These are phyloP conservation scores for Betula pendula DNA, from an alignment of 306 rosid species.

Conservation along the genomic window DNA sequence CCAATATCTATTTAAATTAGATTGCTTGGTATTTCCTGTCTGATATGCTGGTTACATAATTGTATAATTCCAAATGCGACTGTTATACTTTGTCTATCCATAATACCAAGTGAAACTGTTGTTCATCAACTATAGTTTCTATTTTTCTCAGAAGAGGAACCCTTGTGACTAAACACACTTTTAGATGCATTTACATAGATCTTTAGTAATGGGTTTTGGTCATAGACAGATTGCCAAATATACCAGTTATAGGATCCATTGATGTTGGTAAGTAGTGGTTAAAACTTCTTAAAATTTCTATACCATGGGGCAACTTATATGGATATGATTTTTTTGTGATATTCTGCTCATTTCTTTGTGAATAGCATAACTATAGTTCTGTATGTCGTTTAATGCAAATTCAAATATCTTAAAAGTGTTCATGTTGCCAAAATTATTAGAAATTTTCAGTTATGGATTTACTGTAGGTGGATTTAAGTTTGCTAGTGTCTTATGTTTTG, in stretches of 20 bases:
- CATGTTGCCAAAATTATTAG: background rate
- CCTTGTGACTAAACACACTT: background rate
- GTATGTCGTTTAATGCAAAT: background rate
- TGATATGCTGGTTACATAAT: background rate
- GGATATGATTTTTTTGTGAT: background rate
- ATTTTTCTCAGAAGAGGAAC: background rate
- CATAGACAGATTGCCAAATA: background rate
- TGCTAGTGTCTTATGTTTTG: background rate
- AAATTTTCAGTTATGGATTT: background rate
- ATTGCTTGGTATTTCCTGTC: background rate
- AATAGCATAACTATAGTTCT: background rate
- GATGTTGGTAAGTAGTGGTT: background rate
- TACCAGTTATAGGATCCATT: background rate
- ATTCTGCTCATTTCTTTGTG: background rate
- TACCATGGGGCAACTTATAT: background rate
- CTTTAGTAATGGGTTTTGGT: background rate
- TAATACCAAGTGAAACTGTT: background rate
- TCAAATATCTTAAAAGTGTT: background rate
- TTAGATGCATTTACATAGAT: background rate
- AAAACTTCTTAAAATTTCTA: slow-evolving; percentile 5
- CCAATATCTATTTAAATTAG: background rate
- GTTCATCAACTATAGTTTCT: background rate
- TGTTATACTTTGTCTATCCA: background rate
- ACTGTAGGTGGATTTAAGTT: background rate
- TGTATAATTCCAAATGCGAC: background rate